phyloP scores from a whole-genome alignment of 106 monocot genomes.

The Dactylorhiza incarnata region DNA sequence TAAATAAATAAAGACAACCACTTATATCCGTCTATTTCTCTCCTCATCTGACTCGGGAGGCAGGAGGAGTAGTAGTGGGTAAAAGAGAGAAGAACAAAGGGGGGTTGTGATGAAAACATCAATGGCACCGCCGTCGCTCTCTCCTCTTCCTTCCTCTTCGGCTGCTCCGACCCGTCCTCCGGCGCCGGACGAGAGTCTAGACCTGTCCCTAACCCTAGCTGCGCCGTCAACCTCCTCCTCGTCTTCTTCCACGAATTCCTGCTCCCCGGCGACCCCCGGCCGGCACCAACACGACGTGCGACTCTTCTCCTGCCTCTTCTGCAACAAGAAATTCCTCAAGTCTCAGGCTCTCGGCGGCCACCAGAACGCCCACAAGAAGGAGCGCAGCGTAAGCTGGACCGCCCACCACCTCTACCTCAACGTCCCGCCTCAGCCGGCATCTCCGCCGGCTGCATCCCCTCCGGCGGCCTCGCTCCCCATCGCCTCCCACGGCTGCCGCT shows the following conservation, averaged over 20 bases:
- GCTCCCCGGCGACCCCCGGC: background rate
- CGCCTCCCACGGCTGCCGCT: background rate
- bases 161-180: too few species aligned
- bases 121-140: too few species aligned
- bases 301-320: slow-evolving; percentile 79
- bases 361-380: slow-evolving; percentile 87
- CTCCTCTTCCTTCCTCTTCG: too few species aligned
- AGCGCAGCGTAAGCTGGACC: slow-evolving; percentile 46
- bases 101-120: too few species aligned
- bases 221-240: background rate
- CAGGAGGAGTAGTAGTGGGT: too few species aligned
- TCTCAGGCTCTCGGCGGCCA: slow-evolving; percentile 85
- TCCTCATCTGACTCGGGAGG: too few species aligned
- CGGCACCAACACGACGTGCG: slow-evolving; percentile 24
- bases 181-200: background rate
- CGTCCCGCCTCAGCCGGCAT: background rate
- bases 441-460: background rate
- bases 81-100: too few species aligned
- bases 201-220: slow-evolving; percentile 26
- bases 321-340: slow-evolving; percentile 87
- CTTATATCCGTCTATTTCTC: too few species aligned
- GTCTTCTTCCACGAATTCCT: background rate
- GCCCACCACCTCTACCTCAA: slow-evolving; percentile 8
- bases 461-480: background rate
- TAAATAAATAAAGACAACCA: too few species aligned